Conservation (phyloP, 257 asterid genomes). For the Ilex asprella region DNA sequence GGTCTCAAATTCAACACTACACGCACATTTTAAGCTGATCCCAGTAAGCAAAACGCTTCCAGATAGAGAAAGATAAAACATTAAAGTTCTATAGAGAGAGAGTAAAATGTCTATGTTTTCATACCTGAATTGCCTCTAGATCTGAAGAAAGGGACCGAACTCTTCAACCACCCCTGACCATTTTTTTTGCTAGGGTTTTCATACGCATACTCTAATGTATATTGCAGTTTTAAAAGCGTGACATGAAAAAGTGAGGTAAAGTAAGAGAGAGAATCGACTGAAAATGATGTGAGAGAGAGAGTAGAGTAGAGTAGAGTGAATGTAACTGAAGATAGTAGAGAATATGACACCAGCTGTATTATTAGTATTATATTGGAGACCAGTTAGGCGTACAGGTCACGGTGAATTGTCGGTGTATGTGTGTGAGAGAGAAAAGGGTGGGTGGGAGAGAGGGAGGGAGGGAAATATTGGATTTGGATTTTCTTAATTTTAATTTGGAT, state of each 20-base stretch:
- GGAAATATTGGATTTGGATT: no score
- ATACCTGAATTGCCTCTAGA: constrained; percentile 31
- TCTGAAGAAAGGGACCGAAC: constrained; percentile 33
- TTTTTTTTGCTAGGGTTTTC: constrained; percentile 25
- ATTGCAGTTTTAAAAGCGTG: constrained; percentile 22
- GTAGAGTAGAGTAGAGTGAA: not conserved
- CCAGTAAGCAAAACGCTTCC: not conserved
- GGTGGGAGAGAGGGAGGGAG: no score
- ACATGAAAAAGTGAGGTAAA: constrained; percentile 13
- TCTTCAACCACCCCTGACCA: constrained; percentile 24
- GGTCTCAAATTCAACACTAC: not conserved
- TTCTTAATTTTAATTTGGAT: no score
- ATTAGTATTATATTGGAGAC: no score
- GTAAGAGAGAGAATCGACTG: constrained; percentile 16
- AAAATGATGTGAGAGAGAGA: constrained; percentile 1
- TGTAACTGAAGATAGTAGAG: no score
- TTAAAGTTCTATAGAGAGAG: constrained; percentile 6
- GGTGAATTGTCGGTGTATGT: no score
- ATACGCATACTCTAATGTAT: constrained; percentile 11
- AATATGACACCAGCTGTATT: no score
- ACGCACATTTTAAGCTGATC: not conserved
- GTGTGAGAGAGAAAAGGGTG: no score
- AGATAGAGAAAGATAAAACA: constrained; percentile 7
- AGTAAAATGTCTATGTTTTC: not conserved
- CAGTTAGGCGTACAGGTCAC: no score